A percentile compares a stretch with the other conserved stretches of the same genome.
phyloP scores from a whole-genome alignment of 2,329 filamentous ascomycete genomes.

The Pyrenochaeta sp. region DNA sequence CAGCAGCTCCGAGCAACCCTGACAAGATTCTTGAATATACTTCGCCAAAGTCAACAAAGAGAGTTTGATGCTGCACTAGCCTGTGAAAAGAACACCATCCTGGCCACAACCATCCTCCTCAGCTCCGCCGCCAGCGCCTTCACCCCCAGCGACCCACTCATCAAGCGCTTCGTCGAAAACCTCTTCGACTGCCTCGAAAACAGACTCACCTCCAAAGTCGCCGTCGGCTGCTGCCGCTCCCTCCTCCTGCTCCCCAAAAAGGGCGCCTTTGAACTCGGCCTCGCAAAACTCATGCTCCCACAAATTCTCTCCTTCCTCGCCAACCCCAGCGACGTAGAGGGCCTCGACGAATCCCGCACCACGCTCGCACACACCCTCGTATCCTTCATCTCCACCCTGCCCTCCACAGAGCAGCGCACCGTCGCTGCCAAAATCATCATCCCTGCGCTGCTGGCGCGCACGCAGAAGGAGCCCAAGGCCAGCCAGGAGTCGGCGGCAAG shows the following conservation, averaged over 20 bases:
- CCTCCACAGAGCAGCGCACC: constrained; percentile 35
- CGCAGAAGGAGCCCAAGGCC: constrained; percentile 67
- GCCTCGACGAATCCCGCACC: constrained; percentile 77
- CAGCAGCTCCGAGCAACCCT: constrained; percentile 82
- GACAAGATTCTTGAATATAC: constrained; percentile 81
- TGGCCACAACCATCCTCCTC: constrained; percentile 88
- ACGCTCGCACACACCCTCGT: constrained; percentile 78
- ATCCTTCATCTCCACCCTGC: constrained; percentile 66
- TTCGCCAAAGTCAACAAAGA: constrained; percentile 76
- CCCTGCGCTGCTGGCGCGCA: constrained; percentile 77
- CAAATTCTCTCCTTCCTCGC: constrained; percentile 78
- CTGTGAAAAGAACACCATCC: constrained; percentile 91
- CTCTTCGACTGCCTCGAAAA: constrained; percentile 83
- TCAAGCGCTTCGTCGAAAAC: constrained; percentile 78
- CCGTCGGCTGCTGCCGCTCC: constrained; percentile 87
- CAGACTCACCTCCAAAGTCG: constrained; percentile 85
- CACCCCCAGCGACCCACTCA: constrained; percentile 75
- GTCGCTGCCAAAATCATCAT: constrained; percentile 78
- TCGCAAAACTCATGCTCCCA: constrained; percentile 77
- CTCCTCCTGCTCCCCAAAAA: constrained; percentile 72
- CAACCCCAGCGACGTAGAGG: constrained; percentile 69
- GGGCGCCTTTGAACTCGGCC: constrained; percentile 58
- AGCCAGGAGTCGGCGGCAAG: constrained; percentile 73
- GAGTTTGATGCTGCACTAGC: constrained; percentile 79
- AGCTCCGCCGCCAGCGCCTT: constrained; percentile 80